phyloP scores from a whole-genome alignment of 1,284 basidiomycete genomes.

The Sanghuangporus weigelae region DNA sequence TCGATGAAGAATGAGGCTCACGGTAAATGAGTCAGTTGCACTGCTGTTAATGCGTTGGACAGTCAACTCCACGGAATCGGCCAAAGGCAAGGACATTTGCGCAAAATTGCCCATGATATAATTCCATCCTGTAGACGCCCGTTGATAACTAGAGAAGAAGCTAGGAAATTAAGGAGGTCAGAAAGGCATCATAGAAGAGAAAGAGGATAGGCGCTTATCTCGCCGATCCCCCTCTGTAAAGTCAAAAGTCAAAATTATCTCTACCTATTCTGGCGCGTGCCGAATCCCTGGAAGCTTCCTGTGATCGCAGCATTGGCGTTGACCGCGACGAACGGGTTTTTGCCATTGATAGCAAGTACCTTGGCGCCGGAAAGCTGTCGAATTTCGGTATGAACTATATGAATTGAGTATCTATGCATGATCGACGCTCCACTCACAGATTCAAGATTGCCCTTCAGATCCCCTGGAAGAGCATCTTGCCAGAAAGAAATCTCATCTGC shows the following conservation, averaged over 20 bases:
- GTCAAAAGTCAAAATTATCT: slow-evolving; percentile 10
- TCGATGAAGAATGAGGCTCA: slow-evolving; percentile 21
- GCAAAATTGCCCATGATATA: slow-evolving; percentile 63
- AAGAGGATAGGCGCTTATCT: background rate
- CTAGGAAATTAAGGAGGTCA: slow-evolving; percentile 20
- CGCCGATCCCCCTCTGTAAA: slow-evolving; percentile 17
- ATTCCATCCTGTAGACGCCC: slow-evolving; percentile 39
- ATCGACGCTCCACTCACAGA: slow-evolving; percentile 30
- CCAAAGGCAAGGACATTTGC: slow-evolving; percentile 48
- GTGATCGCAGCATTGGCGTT: slow-evolving; percentile 45
- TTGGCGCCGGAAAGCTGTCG: slow-evolving; percentile 48
- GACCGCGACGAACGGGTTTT: slow-evolving; percentile 49
- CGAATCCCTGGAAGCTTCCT: slow-evolving; percentile 38
- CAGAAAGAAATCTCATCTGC: slow-evolving; percentile 47
- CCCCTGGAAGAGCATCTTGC: slow-evolving; percentile 46
- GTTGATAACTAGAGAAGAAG: slow-evolving; percentile 38
- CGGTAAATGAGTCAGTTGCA: slow-evolving; percentile 39
- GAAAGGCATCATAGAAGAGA: background rate
- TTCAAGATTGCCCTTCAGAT: slow-evolving; percentile 42
- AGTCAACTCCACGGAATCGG: slow-evolving; percentile 44
- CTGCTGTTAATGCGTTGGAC: slow-evolving; percentile 40
- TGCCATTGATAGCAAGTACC: slow-evolving; percentile 48
- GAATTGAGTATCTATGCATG: background rate
- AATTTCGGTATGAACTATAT: background rate
- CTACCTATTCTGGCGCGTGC: slow-evolving; percentile 44